Evolutionary conservation across 2,329 filamentous ascomycete species (phyloP), one percentile per base, ranked within the genome.

Genomic region (Tolypocladium paradoxum): DNA sequence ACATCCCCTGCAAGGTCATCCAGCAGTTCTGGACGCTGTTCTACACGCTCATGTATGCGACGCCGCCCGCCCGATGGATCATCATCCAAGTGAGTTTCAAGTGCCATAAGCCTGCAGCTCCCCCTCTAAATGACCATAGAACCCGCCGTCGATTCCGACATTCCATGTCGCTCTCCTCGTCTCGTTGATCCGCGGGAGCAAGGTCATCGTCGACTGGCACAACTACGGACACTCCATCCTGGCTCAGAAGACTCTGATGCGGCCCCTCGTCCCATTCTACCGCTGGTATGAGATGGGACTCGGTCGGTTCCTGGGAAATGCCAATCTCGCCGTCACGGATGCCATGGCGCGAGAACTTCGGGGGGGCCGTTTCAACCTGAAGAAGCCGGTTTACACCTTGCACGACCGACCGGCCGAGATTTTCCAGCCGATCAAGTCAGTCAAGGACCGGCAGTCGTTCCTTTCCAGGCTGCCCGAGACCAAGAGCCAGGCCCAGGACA

Each of bases 201-300:
- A 82, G 53, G 78, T 99, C 4, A 77, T 97, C 56, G 87, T 97
- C 53, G 93, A 99, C 73, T 99, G 93, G 93, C 93, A 99, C 74
- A 99, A 99, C 70, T 97, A 96, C 69, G 93, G 92, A 60, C 96
- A 92, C 77, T 92, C 90, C 9, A 95, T 99, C 61, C 81, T 99
- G 4, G 87, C 79, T 6, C 76, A 79, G 48, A 81, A 78, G 49
- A 71, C 75, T 27, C 76, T 81, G 40, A 68, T 65, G 6, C 88
- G 95, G 64, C 86, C 85, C 0, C 78, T 96, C n/a, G 90, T 96
- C 9, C 76, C 72, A 31, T 65, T 95, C 9, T 88, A 92, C 27
- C 83, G 83, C 57, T 76, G 77, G 64, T 96, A 96, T 64, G 93
- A 99, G 70, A 79, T 75, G 37, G 67, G 77, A 16, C 81, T 95